phyloP scores from a whole-genome alignment of 202 grass and related monocot genomes.

The Zizania palustris region DNA sequence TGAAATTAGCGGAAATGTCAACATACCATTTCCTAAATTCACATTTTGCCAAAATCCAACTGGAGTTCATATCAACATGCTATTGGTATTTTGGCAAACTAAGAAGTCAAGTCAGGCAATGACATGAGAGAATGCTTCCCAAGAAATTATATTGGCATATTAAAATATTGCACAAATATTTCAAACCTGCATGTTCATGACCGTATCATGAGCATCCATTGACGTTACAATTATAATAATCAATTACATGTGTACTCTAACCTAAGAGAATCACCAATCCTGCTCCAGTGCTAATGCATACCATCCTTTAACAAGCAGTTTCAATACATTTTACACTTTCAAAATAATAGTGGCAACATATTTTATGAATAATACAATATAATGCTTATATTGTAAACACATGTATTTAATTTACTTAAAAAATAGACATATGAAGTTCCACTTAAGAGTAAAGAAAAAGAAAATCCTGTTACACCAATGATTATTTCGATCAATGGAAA shows the following conservation, averaged over 20 bases:
- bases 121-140: background rate
- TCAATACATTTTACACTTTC: slow-evolving; percentile 1
- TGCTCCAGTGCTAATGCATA: slow-evolving; percentile 17
- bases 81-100: background rate
- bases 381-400: slow-evolving; percentile 15
- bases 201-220: background rate
- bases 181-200: slow-evolving; percentile 2
- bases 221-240: background rate
- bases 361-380: slow-evolving; percentile 12
- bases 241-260: background rate
- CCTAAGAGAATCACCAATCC: slow-evolving; percentile 4
- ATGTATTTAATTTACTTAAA: background rate
- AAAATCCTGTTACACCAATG: slow-evolving; percentile 1
- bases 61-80: background rate
- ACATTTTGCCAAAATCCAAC: background rate
- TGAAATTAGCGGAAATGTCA: background rate
- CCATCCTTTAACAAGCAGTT: slow-evolving; percentile 3
- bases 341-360: background rate
- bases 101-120: background rate
- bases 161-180: background rate
- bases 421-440: background rate
- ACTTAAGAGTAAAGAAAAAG: background rate
- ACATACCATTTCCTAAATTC: background rate
- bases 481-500: background rate
- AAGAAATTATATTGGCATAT: background rate